Evolutionary conservation across 208 protist species (phyloP).

Genomic region (Angomonas deanei): DNA sequence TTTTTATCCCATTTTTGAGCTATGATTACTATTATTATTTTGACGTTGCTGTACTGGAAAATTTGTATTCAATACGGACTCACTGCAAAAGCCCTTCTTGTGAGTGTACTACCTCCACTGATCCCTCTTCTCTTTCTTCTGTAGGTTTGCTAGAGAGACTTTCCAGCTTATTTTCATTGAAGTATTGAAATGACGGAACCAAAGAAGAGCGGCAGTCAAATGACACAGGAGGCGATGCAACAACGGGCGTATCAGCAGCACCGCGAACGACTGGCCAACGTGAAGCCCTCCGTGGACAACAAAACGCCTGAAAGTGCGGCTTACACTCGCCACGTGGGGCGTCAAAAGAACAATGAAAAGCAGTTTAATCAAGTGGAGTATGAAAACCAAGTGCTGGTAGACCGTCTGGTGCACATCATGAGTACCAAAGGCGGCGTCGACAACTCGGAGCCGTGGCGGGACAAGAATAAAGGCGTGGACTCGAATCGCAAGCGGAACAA

Average conservation of each 20-base stretch:
- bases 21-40: too few relatives aligned
- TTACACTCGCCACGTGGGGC: constrained; percentile 29
- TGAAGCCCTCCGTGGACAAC: constrained; percentile 46
- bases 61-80: not conserved
- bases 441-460: constrained; percentile 56
- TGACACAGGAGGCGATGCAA: constrained; percentile 23
- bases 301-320: constrained; percentile 22
- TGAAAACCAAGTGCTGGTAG: constrained; percentile 54
- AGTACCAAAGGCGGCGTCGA: constrained; percentile 48
- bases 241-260: constrained; percentile 47
- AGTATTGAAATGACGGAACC: constrained; percentile 12
- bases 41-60: too few relatives aligned
- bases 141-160: not conserved
- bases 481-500: constrained; percentile 35
- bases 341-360: constrained; percentile 20
- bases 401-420: constrained; percentile 64
- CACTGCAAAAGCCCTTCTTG: not conserved
- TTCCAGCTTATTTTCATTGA: not conserved
- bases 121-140: constrained; percentile 1
- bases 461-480: constrained; percentile 29
- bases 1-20: not conserved
- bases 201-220: constrained; percentile 12
- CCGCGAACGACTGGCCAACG: constrained; percentile 36
- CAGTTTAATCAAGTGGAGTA: constrained; percentile 31
- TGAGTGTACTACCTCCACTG: not conserved